Evolutionary conservation across 164 flowering plant species (phyloP), one percentile per base, ranked within the genome.

Genomic region (Vitis amurensis): DNA sequence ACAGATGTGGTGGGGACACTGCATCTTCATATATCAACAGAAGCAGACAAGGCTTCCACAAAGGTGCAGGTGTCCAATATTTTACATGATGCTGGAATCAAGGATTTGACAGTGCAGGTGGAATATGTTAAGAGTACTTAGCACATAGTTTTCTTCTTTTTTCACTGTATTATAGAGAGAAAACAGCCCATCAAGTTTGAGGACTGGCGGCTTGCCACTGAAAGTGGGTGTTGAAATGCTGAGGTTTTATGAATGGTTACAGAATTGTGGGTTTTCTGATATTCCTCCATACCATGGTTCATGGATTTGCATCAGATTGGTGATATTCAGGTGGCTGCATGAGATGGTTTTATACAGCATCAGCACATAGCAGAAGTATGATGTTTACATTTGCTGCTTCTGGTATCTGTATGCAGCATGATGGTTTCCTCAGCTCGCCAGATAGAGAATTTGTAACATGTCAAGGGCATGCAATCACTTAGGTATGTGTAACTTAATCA

Each of bases 1-100:
- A 84, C 89, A 49, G 98, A 93, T 56, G 81, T 91, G 12, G 90
- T 91, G 49, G 98, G 97, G 23, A 91, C 98, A 23, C 76, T 91
- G 13, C 90, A 86, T 81, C 89, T 95, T 60, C 93, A 82, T 67
- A 74, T 93, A 50, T 82, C 90, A n/a, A 67, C 79, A 14, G 93
- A 83, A 60, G 61, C 78, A 44, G 91, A 93, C 70, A 84, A 81
- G 77, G 80, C 64, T 37, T 79, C 86, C 60, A 58, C 73, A 31
- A 93, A 82, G 80, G 75, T 83, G 11, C 78, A 78, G 76, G 97
- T 80, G 3, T 78, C 84, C 0, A 72, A 77, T 37, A 69, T 88
- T 50, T 74, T 93, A 65, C 75, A 52, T 31, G 82, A 84, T 81
- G 94, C 92, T 14, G 98, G 94, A 47, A 71, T 95, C 76, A 87